Base-by-base conservation (phyloP, 1,139 yeast genomes). In the Sugiyamaella castrensis region DNA sequence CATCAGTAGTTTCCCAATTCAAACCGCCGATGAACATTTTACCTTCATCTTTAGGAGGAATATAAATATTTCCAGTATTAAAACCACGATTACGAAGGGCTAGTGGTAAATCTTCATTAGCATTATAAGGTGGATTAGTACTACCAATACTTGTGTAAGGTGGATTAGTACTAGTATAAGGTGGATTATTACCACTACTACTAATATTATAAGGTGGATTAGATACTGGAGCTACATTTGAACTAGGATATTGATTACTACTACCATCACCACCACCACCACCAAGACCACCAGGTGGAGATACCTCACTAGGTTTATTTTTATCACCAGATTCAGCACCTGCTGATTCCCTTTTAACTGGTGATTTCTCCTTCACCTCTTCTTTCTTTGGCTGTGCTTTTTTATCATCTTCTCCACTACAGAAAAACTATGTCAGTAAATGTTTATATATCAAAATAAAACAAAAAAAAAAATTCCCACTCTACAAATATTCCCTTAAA, bases 21-120 rank as follows among this genome's bases (percentile, higher is more conserved):
- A 92, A 80, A 46, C 99, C 99, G 57, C 99, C 99, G 67, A 92
- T 82, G 66, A 92, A 92, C 97, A 94, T 89, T 66, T 92, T 92
- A 50, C 97, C 96, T 79, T 65, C 84, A 48, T 66, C 71, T 53
- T 70, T 69, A 35, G 72, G 71, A 15, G 72, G 72, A 38, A 66
- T 65, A 53, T 57, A 68, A 58, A 66, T 69, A 64, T 65, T 71
- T 58, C 67, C 75, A 50, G 69, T 68, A 65, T 43, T 69, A 59
- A 66, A 66, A 55, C 48, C 31, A 28, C 70, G 59, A 58, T 65
- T 62, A 39, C 4, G 46, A 35, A n/a, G 37, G 19, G 16, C 37
- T 40, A 1, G 45, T 12, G 13, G 39, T 31, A n/a, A 28, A 61
- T 48, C 57, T 57, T 50, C 28, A 16, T 15, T 42, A 19, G 45